Base-by-base conservation (phyloP, 768 basidiomycete genomes). In the Boletus subparvulus region DNA sequence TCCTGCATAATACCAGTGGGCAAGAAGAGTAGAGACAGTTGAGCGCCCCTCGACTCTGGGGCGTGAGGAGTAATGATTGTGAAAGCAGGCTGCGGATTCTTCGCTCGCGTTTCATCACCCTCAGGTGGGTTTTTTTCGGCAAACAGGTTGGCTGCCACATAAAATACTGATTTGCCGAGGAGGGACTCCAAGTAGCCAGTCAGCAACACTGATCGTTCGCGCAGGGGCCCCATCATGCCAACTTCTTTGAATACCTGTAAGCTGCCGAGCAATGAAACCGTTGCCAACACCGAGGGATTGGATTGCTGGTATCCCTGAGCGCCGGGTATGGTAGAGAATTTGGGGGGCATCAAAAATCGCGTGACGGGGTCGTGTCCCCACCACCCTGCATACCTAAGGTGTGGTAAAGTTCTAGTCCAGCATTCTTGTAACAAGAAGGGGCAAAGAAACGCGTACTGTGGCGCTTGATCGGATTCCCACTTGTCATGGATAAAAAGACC, bases 261-360 rank as follows among this genome's bases (percentile, higher is more conserved):
- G 43, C 92, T 86, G 3, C 95, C 92, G 14, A 94, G 79, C 17
- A 98, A 80, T 6, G 94, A 83, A 47, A 87, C 89, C 5, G 88
- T 80, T 35, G 85, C 81, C 58, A 98, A 77, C 36, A 91, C 85
- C 54, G 86, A 88, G 10, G 97, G 94, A 74, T 98, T 98, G 39
- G 95, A 98, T 72, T 96, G 90, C 69, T 97, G 95, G 75, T 90
- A 98, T 41, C 94, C 94, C 71, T 93, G 90, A 1, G 97, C 97
- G 52, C 97, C 97, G 19, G 79, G 80, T 59, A 92, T 90, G 10
- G 94, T 88, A 47, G 82, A 82, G 75, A 97, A 99, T 49, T 67
- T 77, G 13, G 87, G 78, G 28, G 90, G 87, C 96, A 98, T 98
- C 52, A 81, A 76, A 77, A 99, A 98, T 32, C 97, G 87, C 39